Percentiles rank a stretch among this genome's conserved stretches.
Conservation (phyloP, 768 basidiomycete species). For the Amylocystis lapponica region DNA sequence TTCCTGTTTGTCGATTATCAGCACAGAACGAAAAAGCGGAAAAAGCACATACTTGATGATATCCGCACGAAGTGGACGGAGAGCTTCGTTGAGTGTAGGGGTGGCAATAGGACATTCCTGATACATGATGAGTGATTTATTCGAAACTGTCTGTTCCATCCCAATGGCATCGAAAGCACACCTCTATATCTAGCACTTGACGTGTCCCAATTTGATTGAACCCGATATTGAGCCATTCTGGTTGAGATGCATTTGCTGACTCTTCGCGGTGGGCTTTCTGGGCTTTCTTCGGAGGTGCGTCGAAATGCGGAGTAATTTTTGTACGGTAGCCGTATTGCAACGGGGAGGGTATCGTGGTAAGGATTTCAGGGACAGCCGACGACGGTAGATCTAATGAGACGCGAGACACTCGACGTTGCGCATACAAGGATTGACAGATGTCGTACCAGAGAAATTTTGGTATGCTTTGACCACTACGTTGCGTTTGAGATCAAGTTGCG, state of each 20-base stretch:
- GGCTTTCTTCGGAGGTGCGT: slow-evolving; percentile 52
- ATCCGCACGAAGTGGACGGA: slow-evolving; percentile 53
- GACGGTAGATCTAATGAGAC: slow-evolving; percentile 44
- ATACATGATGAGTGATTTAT: not conserved
- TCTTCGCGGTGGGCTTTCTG: too few species aligned
- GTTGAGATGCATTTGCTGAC: slow-evolving; percentile 28
- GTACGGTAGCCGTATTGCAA: slow-evolving; percentile 90
- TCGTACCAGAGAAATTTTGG: slow-evolving; percentile 60
- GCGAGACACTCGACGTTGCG: slow-evolving; percentile 2
- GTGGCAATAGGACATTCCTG: slow-evolving; percentile 94
- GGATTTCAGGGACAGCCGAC: slow-evolving; percentile 55
- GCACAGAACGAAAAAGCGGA: not conserved
- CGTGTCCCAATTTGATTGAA: slow-evolving; percentile 78
- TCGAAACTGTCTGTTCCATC: not conserved
- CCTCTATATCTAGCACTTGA: slow-evolving; percentile 88
- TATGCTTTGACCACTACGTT: slow-evolving; percentile 83
- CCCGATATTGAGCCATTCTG: slow-evolving; percentile 79
- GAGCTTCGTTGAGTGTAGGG: slow-evolving; percentile 64
- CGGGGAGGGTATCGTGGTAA: slow-evolving; percentile 79
- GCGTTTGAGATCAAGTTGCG: slow-evolving; percentile 83
- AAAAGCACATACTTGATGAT: slow-evolving; percentile 58
- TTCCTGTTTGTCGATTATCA: slow-evolving; percentile 53
- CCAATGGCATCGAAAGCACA: slow-evolving; percentile 21
- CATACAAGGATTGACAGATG: too few species aligned
- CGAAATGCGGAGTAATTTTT: slow-evolving; percentile 97